Evolutionary conservation across 1,284 basidiomycete genomes (phyloP), one percentile per base, ranked within the genome.

Genomic region (Heterobasidion annosum): DNA sequence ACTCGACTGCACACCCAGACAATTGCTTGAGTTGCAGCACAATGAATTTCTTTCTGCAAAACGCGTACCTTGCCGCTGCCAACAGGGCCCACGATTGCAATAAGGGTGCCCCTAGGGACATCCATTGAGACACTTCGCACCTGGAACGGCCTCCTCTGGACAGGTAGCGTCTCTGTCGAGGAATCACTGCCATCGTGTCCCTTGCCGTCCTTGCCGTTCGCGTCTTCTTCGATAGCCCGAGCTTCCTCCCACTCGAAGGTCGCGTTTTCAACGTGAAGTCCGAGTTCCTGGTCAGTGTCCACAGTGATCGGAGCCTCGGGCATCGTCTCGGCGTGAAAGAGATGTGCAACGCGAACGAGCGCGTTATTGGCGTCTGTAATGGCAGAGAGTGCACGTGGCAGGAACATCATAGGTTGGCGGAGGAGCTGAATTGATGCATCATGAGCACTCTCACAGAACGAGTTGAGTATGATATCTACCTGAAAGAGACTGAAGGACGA

Each of bases 181-280:
- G n/a, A 10, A 40, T 40, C 37, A 40, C 10, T n/a, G 37, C 10
- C 18, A 10, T 16, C 10, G 9, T 47, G 9, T 7, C 18, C 25
- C 45, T 47, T 32, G 3, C 25, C 25, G 16, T 8, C 45, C 45
- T 18, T 47, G 45, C 53, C 53, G n/a, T 55, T 58, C 16, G 62
- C 60, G 52, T 60, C 57, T 53, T 53, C 44, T 15, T 16, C 16
- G 12, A 75, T 65, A 18, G 34, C 44, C 16, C 40, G 72, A 47
- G 80, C 72, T 50, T 81, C 78, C 63, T 96, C 93, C 93, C 93
- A 96, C 0, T 82, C 82, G 66, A 95, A 95, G 8, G 82, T 79
- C 2, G 82, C 91, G 54, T 77, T 72, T 43, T 79, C 71, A 54
- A 96, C 64, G 2, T 90, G 92, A 42, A 74, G 70, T 9, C 78